These are phyloP conservation scores for Ilex paraguariensis DNA, from an alignment of 305 asterid species.

Conservation along the genomic window DNA sequence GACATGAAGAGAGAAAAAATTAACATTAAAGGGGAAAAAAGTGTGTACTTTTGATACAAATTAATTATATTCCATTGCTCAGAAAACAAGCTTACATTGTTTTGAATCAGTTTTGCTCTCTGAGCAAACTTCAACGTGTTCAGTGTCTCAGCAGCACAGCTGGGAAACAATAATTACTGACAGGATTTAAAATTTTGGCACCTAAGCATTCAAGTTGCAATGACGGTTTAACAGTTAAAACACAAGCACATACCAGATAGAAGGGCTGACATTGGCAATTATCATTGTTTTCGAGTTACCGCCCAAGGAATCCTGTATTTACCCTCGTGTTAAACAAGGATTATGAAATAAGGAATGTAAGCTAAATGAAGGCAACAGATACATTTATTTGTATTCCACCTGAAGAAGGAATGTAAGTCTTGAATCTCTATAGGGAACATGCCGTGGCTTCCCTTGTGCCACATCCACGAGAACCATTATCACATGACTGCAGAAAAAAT, in stretches of 20 bases:
- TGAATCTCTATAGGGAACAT: constrained; percentile 94
- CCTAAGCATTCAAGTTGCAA: neutral
- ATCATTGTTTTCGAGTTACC: constrained; percentile 99
- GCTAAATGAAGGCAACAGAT: too few relatives aligned
- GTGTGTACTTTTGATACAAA: constrained; percentile 3
- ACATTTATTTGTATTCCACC: too few relatives aligned
- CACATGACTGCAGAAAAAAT: constrained; percentile 64
- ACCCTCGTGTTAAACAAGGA: too few relatives aligned
- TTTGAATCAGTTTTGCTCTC: constrained; percentile 93
- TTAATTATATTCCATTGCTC: constrained; percentile 8
- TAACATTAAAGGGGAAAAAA: constrained; percentile 8
- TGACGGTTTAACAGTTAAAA: constrained; percentile 9
- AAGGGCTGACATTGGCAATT: constrained; percentile 96
- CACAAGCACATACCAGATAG: constrained; percentile 53
- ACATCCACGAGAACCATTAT: constrained; percentile 96
- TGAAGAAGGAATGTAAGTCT: constrained; percentile 86
- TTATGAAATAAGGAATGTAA: too few relatives aligned
- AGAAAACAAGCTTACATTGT: constrained; percentile 64
- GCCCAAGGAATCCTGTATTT: constrained; percentile 73
- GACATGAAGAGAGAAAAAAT: constrained; percentile 17
- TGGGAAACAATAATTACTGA: constrained; percentile 28
- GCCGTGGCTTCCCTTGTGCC: constrained; percentile 84
- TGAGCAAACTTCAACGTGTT: constrained; percentile 97
- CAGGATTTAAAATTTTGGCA: constrained; percentile 6
- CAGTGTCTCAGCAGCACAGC: constrained; percentile 91